Evolutionary conservation across 2,329 filamentous ascomycete species (phyloP), one percentile per base, ranked within the genome.

Genomic region (Tolypocladium nubicola): DNA sequence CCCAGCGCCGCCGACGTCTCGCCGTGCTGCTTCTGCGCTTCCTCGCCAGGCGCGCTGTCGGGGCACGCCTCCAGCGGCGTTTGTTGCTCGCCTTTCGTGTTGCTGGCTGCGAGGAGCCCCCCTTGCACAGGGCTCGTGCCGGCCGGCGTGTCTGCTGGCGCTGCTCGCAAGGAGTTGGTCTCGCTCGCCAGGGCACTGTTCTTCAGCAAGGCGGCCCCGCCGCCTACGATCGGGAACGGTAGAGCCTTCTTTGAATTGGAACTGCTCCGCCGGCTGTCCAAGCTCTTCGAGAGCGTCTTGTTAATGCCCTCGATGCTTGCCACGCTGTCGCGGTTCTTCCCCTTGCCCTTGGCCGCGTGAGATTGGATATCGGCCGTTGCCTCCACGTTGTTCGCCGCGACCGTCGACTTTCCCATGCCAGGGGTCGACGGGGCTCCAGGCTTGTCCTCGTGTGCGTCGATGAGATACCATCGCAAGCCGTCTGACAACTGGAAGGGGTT

Each of bases 401-500:
- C 92, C 0, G 94, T 97, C 62, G 87, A 92, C 71, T 96, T 96
- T 43, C 89, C 90, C 56, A 96, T 81, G 0, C 93, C 92, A 0
- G 94, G 93, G 0, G 93, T 97, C n/a, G 88, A 87, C 0, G 94
- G 94, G 2, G 91, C 92, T 1, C 88, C 88, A 0, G 90, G 85
- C 67, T 96, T 97, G 72, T 99, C 94, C 72, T 99, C 94, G 2
- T 84, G 81, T 0, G 94, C 94, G 68, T 99, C 93, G 40, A 99
- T 86, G 7, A 99, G 81, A 72, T 97, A 97, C 94, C 94, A 99
- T 39, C 93, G 85, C 53, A 99, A 76, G 3, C 94, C 94, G 66
- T 99, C 94, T 0, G 91, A 96, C 14, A 99, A 80, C 65, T 97
- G 92, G 70, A 99, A 99, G 0, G 94, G 94, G 67, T 99, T 99